Conservation (phyloP, 73 alveolate genomes). For the Paramecium pentaurelia region DNA sequence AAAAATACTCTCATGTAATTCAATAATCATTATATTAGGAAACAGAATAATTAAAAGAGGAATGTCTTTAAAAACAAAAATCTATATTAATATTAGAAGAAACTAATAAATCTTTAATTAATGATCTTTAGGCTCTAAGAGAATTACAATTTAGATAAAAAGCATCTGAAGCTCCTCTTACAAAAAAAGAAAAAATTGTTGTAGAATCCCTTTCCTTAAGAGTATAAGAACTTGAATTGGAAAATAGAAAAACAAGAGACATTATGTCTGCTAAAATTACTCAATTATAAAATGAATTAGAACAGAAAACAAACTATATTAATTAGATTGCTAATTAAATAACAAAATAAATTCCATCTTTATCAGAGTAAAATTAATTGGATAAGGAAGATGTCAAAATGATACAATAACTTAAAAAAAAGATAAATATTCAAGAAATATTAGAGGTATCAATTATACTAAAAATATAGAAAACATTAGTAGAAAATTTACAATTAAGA, state of each 20-base stretch:
- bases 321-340: background rate
- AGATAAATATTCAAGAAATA: background rate
- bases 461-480: background rate
- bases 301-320: background rate
- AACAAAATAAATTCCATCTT: background rate
- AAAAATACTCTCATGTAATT: conserved; percentile 6
- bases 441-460: background rate
- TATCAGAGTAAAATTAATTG: background rate
- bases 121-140: background rate
- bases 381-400: background rate
- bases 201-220: conserved; percentile 47
- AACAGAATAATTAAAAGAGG: conserved; percentile 9
- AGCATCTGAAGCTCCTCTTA: background rate
- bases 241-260: background rate
- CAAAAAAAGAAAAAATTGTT: conserved; percentile 24
- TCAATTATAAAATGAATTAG: background rate
- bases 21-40: background rate
- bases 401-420: background rate
- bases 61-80: background rate
- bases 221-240: conserved; percentile 29
- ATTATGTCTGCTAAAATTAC: background rate
- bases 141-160: conserved; percentile 15
- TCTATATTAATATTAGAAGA: background rate
- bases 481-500: background rate
- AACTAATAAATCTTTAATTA: background rate